Conservation (phyloP, 441 rosid species). For the Macaranga tanarius region DNA sequence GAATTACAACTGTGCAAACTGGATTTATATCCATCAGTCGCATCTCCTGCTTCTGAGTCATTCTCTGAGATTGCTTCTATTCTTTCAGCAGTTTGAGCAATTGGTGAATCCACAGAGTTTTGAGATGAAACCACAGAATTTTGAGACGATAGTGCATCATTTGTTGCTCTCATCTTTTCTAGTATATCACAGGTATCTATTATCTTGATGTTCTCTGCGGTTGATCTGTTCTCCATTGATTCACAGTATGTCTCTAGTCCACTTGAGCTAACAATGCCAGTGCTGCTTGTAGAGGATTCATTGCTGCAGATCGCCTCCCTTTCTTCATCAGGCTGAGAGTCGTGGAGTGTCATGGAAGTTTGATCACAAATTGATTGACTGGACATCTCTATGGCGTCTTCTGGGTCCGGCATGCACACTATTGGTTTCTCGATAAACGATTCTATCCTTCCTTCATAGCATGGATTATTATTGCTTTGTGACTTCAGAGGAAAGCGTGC, state of each 20-base stretch:
- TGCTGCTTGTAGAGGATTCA: slow-evolving; percentile 45
- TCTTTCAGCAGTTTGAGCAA: slow-evolving; percentile 48
- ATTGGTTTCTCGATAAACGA: slow-evolving; percentile 37
- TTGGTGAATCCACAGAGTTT: slow-evolving; percentile 38
- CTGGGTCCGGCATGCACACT: slow-evolving; percentile 43
- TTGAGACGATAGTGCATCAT: slow-evolving; percentile 44
- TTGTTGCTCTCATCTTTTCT: slow-evolving; percentile 28
- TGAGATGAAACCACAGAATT: slow-evolving; percentile 63
- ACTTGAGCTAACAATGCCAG: slow-evolving; percentile 36
- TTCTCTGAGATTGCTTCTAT: slow-evolving; percentile 48
- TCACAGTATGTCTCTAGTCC: slow-evolving; percentile 30
- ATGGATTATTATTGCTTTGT: slow-evolving; percentile 25
- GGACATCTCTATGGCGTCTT: slow-evolving; percentile 42
- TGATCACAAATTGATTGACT: slow-evolving; percentile 42
- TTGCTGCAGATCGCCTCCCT: slow-evolving; percentile 49
- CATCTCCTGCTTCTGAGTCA: slow-evolving; percentile 45
- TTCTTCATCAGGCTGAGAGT: slow-evolving; percentile 45
- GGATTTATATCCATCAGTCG: slow-evolving; percentile 24
- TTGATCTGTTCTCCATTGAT: slow-evolving; percentile 32
- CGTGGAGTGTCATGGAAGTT: slow-evolving; percentile 40
- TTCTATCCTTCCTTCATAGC: slow-evolving; percentile 39
- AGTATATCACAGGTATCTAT: slow-evolving; percentile 22
- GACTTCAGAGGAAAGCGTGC: slow-evolving; percentile 69
- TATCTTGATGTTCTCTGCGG: slow-evolving; percentile 28
- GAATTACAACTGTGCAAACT: slow-evolving; percentile 33